A percentile compares a stretch with the other conserved stretches of the same genome.
Conservation (phyloP, 2,329 filamentous ascomycete genomes). For the Venturia oleaginea region DNA sequence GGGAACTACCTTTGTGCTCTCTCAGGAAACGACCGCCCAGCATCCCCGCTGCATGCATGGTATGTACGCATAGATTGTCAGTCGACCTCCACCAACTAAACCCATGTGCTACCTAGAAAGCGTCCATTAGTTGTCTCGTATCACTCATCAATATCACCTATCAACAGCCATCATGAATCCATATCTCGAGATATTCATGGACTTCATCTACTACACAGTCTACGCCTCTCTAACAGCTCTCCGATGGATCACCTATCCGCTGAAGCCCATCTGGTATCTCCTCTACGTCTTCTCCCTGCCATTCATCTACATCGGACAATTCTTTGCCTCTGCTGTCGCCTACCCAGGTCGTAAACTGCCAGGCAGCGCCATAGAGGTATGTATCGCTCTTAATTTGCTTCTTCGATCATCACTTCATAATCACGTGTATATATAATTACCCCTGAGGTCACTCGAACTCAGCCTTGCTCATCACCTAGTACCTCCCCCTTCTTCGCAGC, state of each 20-base stretch:
- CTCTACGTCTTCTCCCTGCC: constrained; percentile 43
- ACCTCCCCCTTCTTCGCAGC: too few species aligned
- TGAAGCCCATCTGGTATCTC: constrained; percentile 33
- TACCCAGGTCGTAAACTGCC: constrained; percentile 30
- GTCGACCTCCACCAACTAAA: not conserved
- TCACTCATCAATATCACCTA: too few species aligned
- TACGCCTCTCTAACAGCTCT: constrained; percentile 31
- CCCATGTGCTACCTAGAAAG: not conserved
- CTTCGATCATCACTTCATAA: not conserved
- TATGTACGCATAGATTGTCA: constrained; percentile 3
- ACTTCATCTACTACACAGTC: constrained; percentile 16
- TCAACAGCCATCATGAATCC: constrained; percentile 5
- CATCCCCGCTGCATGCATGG: not conserved
- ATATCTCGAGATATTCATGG: constrained; percentile 1
- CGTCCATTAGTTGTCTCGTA: not conserved
- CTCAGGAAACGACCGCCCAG: not conserved
- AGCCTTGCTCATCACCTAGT: too few species aligned
- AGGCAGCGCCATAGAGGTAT: constrained; percentile 9
- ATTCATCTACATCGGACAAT: constrained; percentile 36
- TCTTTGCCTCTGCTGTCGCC: constrained; percentile 31
- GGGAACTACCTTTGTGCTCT: not conserved
- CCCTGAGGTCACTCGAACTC: not conserved
- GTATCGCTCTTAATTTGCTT: not conserved
- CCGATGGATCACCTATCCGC: constrained; percentile 33
- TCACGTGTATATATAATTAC: not conserved